Conservation (phyloP, 1,284 basidiomycete genomes). For the Agaricales sp. region DNA sequence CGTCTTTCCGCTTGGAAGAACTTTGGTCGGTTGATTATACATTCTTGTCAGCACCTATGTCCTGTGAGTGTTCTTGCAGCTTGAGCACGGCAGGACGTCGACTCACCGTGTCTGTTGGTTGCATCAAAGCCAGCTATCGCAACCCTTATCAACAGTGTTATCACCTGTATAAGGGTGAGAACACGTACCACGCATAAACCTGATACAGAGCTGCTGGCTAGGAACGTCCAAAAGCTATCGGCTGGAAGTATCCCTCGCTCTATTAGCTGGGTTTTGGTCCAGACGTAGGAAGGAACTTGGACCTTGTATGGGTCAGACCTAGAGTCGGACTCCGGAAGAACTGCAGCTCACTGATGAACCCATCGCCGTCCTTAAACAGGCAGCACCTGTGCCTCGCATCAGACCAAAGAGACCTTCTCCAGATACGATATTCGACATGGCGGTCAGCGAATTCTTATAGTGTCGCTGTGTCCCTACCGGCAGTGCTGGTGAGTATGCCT, state of each 20-base stretch:
- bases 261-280: slow-evolving; percentile 75
- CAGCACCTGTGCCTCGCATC: slow-evolving; percentile 86
- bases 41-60: slow-evolving; percentile 88
- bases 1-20: slow-evolving; percentile 62
- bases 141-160: no score
- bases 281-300: slow-evolving; percentile 93
- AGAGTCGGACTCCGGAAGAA: background rate
- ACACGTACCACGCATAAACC: slow-evolving; percentile 81
- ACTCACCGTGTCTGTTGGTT: slow-evolving; percentile 77
- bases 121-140: slow-evolving; percentile 73
- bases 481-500: slow-evolving; percentile 88
- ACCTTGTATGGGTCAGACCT: no score
- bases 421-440: slow-evolving; percentile 70
- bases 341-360: slow-evolving; percentile 61
- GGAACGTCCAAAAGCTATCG: slow-evolving; percentile 80
- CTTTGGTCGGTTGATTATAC: slow-evolving; percentile 89
- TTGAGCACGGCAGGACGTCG: no score
- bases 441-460: slow-evolving; percentile 80
- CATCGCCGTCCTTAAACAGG: slow-evolving; percentile 89
- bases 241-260: slow-evolving; percentile 53
- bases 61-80: no score
- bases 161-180: no score
- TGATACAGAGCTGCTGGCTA: slow-evolving; percentile 82
- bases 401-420: slow-evolving; percentile 79
- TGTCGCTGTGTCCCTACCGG: slow-evolving; percentile 91